Conservation (phyloP, 1,139 yeast species). For the Geotrichum restrictum region DNA sequence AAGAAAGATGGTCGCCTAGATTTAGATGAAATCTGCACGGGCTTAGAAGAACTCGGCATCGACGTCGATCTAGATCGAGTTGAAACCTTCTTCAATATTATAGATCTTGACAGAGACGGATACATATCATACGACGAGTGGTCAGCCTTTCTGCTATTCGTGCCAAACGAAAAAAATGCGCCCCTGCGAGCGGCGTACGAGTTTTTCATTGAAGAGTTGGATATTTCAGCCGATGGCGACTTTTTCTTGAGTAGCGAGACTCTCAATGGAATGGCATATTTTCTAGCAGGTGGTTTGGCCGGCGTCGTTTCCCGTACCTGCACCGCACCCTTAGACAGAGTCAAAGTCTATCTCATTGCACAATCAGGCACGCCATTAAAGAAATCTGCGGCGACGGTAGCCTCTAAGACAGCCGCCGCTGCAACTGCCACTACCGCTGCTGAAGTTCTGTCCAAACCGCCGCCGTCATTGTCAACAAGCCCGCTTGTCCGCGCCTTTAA, state of each 20-base stretch:
- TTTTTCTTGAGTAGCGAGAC: conserved; percentile 77
- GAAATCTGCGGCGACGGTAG: conserved; percentile 31
- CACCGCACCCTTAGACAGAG: conserved; percentile 94
- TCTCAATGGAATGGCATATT: conserved; percentile 80
- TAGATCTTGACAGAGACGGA: conserved; percentile 63
- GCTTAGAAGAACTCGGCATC: conserved; percentile 53
- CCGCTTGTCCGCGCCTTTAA: conserved; percentile 52
- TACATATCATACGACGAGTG: conserved; percentile 80
- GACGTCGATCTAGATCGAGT: conserved; percentile 54
- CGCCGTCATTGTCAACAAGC: not conserved
- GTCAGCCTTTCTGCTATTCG: conserved; percentile 71
- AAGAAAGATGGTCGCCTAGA: conserved; percentile 74
- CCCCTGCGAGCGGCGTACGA: conserved; percentile 76
- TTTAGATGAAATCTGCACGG: conserved; percentile 60
- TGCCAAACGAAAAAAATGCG: conserved; percentile 65
- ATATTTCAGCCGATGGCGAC: conserved; percentile 85
- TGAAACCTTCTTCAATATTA: conserved; percentile 54
- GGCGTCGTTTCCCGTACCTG: conserved; percentile 95
- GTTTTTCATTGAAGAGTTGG: conserved; percentile 76
- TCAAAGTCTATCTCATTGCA: conserved; percentile 89
- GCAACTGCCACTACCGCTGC: conserved; percentile 22
- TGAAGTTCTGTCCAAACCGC: not conserved
- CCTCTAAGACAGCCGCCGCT: conserved; percentile 31
- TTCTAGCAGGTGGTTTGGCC: conserved; percentile 89
- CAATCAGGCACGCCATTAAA: conserved; percentile 54